Conservation (phyloP, 1,284 basidiomycete genomes). For the Ceratobasidium sp. region DNA sequence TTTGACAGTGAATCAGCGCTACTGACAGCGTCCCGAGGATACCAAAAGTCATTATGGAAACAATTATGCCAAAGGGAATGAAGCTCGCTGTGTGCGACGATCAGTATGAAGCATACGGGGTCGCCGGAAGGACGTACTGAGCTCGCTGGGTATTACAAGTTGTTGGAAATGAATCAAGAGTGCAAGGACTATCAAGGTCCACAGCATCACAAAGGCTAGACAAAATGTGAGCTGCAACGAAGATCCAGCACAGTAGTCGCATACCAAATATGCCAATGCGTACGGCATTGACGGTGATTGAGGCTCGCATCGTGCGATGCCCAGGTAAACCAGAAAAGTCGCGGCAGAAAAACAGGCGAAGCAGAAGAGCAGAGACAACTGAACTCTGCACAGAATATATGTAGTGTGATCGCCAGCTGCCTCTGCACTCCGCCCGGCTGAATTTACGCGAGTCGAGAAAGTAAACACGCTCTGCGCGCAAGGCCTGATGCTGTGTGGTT, state of each 20-base stretch:
- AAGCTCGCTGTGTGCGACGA: slow-evolving; percentile 69
- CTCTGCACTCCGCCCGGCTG: slow-evolving; percentile 28
- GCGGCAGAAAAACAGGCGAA: slow-evolving; percentile 15
- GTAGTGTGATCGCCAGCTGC: slow-evolving; percentile 25
- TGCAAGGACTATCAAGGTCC: slow-evolving; percentile 48
- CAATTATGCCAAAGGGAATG: slow-evolving; percentile 83
- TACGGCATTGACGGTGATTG: slow-evolving; percentile 43
- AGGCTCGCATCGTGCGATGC: slow-evolving; percentile 22
- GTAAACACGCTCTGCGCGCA: slow-evolving; percentile 41
- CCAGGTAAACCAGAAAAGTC: slow-evolving; percentile 35
- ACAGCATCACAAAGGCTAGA: slow-evolving; percentile 46
- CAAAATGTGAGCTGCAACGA: slow-evolving; percentile 8
- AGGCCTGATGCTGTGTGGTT: slow-evolving; percentile 35
- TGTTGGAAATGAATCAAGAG: slow-evolving; percentile 46
- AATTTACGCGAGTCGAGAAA: slow-evolving; percentile 30
- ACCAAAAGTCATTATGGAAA: slow-evolving; percentile 72
- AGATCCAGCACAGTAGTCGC: not conserved
- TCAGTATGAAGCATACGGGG: not conserved
- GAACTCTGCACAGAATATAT: not conserved
- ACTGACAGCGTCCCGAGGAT: slow-evolving; percentile 74
- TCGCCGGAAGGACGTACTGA: slow-evolving; percentile 20
- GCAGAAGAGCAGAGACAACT: slow-evolving; percentile 27
- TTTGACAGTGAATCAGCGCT: slow-evolving; percentile 9
- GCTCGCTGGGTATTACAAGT: slow-evolving; percentile 43
- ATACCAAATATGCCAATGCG: slow-evolving; percentile 27